phyloP scores from a whole-genome alignment of 179 eudicot genomes.

The Beta lomatogona region DNA sequence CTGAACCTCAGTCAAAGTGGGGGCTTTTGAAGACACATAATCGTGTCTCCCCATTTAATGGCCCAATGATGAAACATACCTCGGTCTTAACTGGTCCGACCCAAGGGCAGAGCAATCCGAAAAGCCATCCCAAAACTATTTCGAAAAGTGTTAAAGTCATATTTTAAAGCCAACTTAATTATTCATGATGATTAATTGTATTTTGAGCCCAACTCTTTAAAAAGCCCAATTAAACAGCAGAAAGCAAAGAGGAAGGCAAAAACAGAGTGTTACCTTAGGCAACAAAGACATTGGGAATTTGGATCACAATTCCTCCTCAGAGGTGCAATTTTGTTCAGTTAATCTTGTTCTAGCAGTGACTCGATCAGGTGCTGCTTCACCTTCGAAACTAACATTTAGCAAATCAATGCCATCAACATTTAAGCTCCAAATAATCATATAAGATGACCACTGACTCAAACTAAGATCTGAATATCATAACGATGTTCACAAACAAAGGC shows the following conservation, averaged over 20 bases:
- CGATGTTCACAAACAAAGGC: background rate
- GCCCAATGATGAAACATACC: too few species aligned
- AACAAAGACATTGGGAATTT: background rate
- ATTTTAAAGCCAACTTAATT: too few species aligned
- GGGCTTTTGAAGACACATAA: too few species aligned
- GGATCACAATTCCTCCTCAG: constrained; percentile 61
- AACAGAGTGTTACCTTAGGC: background rate
- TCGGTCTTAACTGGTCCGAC: too few species aligned
- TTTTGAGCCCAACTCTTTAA: too few species aligned
- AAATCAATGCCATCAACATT: constrained; percentile 80
- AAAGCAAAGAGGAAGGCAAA: background rate
- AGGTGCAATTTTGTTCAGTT: constrained; percentile 70
- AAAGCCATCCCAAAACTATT: too few species aligned
- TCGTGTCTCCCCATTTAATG: too few species aligned
- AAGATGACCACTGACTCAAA: constrained; percentile 11
- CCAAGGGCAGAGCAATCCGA: too few species aligned
- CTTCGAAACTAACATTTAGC: constrained; percentile 93
- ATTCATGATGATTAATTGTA: too few species aligned
- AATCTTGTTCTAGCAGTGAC: constrained; percentile 79
- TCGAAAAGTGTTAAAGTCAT: too few species aligned
- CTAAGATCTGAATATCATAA: background rate
- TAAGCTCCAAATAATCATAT: constrained; percentile 12
- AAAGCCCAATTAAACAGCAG: background rate
- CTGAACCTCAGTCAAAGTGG: too few species aligned
- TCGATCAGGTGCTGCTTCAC: constrained; percentile 92